Evolutionary conservation across 768 basidiomycete species (phyloP).

Genomic region (Mrakia blollopis): DNA sequence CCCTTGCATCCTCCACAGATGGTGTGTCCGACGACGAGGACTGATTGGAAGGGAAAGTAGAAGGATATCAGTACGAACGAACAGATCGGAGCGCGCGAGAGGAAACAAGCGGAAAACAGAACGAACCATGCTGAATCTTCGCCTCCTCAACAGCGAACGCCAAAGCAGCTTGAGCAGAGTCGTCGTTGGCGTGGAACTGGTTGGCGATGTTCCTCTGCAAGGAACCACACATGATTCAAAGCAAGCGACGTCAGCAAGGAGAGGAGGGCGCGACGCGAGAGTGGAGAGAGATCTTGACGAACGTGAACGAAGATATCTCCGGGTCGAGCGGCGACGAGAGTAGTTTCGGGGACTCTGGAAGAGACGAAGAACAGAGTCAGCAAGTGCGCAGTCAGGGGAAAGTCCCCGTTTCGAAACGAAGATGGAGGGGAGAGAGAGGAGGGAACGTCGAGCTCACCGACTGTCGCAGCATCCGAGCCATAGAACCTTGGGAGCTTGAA

Average conservation of each 20-base stretch:
- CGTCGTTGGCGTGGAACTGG: conserved; percentile 33
- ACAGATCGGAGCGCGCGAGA: neutral
- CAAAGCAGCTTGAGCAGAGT: conserved; percentile 30
- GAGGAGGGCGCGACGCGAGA: neutral
- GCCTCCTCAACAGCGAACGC: conserved; percentile 27
- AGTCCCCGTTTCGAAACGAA: neutral
- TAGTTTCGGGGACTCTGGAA: conserved; percentile 30
- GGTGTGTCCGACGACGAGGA: conserved; percentile 34
- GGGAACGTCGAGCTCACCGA: conserved; percentile 7
- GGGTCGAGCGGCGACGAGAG: conserved; percentile 32
- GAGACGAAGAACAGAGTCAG: neutral
- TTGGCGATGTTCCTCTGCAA: conserved; percentile 34
- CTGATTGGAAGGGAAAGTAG: neutral
- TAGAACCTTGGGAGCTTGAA: conserved; percentile 32
- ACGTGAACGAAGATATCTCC: conserved; percentile 35
- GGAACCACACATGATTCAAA: neutral
- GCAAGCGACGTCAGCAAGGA: too few species aligned
- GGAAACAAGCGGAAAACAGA: neutral
- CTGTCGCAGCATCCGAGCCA: conserved; percentile 33
- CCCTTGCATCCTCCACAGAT: conserved; percentile 33
- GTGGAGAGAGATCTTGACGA: neutral
- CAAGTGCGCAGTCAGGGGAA: too few species aligned
- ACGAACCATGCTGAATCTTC: conserved; percentile 31
- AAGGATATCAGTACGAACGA: neutral
- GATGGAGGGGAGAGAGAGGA: neutral